Base-by-base conservation (phyloP, 148 eudicot species). In the Heliamphora exappendiculata region DNA sequence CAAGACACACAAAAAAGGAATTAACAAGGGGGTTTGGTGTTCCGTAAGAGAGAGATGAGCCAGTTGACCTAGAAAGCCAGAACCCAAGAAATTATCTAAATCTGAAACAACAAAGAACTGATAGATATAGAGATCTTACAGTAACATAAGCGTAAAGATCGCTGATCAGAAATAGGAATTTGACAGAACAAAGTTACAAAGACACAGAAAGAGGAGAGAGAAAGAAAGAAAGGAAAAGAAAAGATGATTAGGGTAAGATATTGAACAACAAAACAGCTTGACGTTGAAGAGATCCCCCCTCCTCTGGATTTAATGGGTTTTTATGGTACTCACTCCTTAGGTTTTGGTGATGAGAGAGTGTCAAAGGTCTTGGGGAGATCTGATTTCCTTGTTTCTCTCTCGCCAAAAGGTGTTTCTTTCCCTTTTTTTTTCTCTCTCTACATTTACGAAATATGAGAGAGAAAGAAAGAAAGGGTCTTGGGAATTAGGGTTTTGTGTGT, bases 401-500 rank as follows among this genome's bases (percentile, higher is more conserved):
- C 68, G 39, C 76, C 57, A 39, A 54, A 34, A 20, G 34, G 28
- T 1, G 5, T 39, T 17, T 39, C 19, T 67, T 2, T 45, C 13
- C 12, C 22, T 28, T 3, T 29, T 4, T 62, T 1, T 31, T 2
- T 70, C 73, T 49, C 50, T 73, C 75, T 55, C 75, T 14, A 7
- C 28, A 24, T 60, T 42, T 17, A 28, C n/a, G 1, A 9, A 12
- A 26, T 17, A 19, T 11, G 10, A 22, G 51, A 19, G 39, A 59
- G 39, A 74, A 51, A 39, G 37, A 24, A 24, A 1, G 20, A 3
- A 5, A 6, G 3, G 71, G 51, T 1, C 13, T 1, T 33, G 12
- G 76, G 77, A 12, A 74, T 41, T 59, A 59, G 60, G 77, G 77
- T 67, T 74, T 74, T 39, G 55, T 71, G 58, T 70, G 28, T 3